These are phyloP conservation scores for Lithohypha guttulata DNA, from an alignment of 2,329 filamentous ascomycete species.

Conservation along the genomic window DNA sequence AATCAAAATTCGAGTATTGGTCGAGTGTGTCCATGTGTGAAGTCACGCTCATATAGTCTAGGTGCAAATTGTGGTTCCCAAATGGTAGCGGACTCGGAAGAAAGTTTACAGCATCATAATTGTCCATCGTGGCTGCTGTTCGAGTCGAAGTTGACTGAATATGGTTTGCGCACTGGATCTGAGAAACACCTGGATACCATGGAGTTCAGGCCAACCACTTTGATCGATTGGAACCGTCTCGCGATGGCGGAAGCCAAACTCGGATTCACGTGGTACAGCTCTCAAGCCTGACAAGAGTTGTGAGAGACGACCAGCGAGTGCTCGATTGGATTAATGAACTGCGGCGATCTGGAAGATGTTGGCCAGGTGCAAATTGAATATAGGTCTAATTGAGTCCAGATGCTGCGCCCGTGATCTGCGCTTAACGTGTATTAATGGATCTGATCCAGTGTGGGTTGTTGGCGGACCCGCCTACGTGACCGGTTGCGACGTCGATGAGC, in stretches of 20 bases:
- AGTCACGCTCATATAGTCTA: constrained; percentile 39
- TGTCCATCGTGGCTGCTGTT: constrained; percentile 36
- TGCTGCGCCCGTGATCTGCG: too few species aligned
- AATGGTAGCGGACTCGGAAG: constrained; percentile 47
- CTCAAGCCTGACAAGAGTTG: too few species aligned
- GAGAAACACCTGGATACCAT: not conserved
- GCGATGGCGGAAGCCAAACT: too few species aligned
- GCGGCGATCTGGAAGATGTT: too few species aligned
- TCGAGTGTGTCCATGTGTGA: constrained; percentile 46
- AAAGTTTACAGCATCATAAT: constrained; percentile 52
- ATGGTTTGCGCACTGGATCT: not conserved
- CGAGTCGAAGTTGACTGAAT: not conserved
- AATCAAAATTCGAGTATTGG: constrained; percentile 50
- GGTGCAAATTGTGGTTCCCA: constrained; percentile 37
- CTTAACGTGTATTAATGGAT: too few species aligned
- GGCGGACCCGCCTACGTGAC: too few species aligned
- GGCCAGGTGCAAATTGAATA: too few species aligned
- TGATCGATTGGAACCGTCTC: not conserved
- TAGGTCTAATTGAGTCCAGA: constrained; percentile 1
- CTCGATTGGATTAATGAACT: too few species aligned
- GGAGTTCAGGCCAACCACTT: not conserved
- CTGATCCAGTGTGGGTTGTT: constrained; percentile 1
- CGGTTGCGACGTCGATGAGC: not conserved
- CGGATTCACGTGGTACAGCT: too few species aligned
- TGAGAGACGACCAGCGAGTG: too few species aligned